Conservation (phyloP, 2,329 filamentous ascomycete genomes). For the Paracoccidioides lutzii region DNA sequence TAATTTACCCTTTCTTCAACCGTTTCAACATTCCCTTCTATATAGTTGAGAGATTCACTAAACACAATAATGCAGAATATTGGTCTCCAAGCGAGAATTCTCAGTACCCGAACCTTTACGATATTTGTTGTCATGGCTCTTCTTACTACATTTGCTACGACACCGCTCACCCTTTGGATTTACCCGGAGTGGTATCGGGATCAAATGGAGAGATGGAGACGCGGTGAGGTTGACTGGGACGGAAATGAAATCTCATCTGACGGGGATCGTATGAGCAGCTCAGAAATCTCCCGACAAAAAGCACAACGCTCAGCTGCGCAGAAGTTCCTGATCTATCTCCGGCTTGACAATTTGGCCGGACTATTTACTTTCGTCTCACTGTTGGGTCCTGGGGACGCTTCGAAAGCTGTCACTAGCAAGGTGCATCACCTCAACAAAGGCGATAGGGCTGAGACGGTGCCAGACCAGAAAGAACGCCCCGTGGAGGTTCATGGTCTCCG, state of each 20-base stretch:
- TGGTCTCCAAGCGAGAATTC: slow-evolving; percentile 67
- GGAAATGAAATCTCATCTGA: slow-evolving; percentile 38
- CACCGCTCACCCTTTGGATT: slow-evolving; percentile 57
- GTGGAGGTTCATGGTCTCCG: slow-evolving; percentile 74
- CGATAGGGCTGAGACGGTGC: slow-evolving; percentile 9
- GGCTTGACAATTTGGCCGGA: slow-evolving; percentile 70
- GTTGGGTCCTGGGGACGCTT: slow-evolving; percentile 45
- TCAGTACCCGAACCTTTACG: slow-evolving; percentile 71
- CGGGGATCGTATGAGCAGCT: slow-evolving; percentile 33
- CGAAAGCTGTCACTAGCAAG: slow-evolving; percentile 20
- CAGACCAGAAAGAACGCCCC: slow-evolving; percentile 23
- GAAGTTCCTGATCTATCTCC: slow-evolving; percentile 65
- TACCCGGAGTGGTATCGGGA: slow-evolving; percentile 69
- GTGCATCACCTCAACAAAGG: slow-evolving; percentile 23
- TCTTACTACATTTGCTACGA: slow-evolving; percentile 72
- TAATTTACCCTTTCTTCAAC: slow-evolving; percentile 6
- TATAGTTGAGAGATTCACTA: neutral
- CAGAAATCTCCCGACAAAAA: slow-evolving; percentile 36
- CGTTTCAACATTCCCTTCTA: neutral
- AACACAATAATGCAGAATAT: slow-evolving; percentile 46
- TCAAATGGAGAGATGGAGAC: slow-evolving; percentile 61
- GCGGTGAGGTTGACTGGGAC: slow-evolving; percentile 85
- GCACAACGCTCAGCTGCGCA: slow-evolving; percentile 41
- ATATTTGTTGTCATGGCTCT: slow-evolving; percentile 93
- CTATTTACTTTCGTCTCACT: slow-evolving; percentile 73